phyloP scores from a whole-genome alignment of 73 alveolate species.

The Paramecium biaurelia region DNA sequence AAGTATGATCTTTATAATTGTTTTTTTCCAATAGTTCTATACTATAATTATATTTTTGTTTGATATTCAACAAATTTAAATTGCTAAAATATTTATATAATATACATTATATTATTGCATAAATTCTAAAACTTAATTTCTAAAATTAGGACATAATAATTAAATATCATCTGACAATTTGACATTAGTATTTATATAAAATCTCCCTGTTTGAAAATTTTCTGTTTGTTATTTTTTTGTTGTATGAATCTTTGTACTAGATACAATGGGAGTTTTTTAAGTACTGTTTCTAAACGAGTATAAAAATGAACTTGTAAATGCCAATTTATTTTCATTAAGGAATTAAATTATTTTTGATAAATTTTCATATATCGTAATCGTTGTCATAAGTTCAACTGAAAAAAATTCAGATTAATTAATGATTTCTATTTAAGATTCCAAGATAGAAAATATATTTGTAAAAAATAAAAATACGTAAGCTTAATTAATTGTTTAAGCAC shows the following conservation, averaged over 20 bases:
- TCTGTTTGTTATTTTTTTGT: not conserved
- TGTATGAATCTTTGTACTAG: not conserved
- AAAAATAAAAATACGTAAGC: not conserved
- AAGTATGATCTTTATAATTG: not conserved
- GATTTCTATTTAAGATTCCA: not conserved
- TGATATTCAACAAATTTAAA: not conserved
- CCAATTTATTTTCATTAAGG: not conserved
- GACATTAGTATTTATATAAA: not conserved
- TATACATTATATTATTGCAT: not conserved
- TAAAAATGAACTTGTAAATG: not conserved
- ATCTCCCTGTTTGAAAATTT: not conserved
- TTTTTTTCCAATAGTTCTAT: not conserved
- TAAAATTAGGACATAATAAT: not conserved
- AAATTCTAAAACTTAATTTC: not conserved
- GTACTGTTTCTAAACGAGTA: not conserved
- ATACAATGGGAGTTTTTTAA: not conserved
- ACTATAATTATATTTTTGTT: not conserved
- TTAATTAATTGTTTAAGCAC: not conserved
- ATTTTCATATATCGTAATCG: not conserved
- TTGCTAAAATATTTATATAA: not conserved
- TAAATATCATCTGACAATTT: not conserved
- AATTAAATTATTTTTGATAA: not conserved
- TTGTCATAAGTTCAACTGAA: not conserved
- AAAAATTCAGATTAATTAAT: not conserved
- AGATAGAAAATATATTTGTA: not conserved